Base-by-base conservation (phyloP, 202 grass and related monocot species). In the Alloteropsis angusta region DNA sequence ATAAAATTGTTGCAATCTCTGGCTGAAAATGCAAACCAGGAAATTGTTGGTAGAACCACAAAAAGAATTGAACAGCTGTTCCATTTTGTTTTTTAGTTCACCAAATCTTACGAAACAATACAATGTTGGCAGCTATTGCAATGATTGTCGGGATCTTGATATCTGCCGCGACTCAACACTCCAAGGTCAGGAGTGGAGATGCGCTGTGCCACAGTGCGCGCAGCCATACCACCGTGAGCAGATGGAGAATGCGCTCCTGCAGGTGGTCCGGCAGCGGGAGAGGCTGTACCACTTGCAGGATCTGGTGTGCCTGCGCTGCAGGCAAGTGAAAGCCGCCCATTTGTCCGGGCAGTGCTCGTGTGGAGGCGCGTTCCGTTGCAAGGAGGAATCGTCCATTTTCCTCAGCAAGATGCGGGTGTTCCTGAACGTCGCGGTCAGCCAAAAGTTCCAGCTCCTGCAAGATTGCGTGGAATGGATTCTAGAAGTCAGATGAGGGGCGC, bases 201-300 rank as follows among this genome's bases (percentile, higher is more conserved):
- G 91, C 12, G 67, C 65, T 0, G 78, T 88, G 16, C 85, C 84
- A 0, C 82, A 88, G 61, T 98, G 91, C 48, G 87, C 89, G 45
- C 95, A 94, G 44, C 91, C 91, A 44, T 98, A 98, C 83, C 81
- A 90, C 56, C 84, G 78, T 16, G 92, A 94, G 83, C 85, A 98
- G 60, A 87, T 93, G 74, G 89, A 95, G 70, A 93, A 98, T 25
- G 71, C 89, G 12, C 92, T 98, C 53, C 78, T 98, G 23, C 92
- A 95, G 83, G 81, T 98, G 25, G 78, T 98, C 6, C 92, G 91
- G 9, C 95, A 95, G 89, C 85, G 95, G 69, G 95, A 98, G 66
- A 87, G 91, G 89, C 81, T 98, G 35, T 98, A 98, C 35, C 95
- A 98, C 78, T 39, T 98, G 70, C 95, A 98, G 75, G 95, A 98